phyloP scores from a whole-genome alignment of 176 grass and related monocot species.

The Eleusine indica region DNA sequence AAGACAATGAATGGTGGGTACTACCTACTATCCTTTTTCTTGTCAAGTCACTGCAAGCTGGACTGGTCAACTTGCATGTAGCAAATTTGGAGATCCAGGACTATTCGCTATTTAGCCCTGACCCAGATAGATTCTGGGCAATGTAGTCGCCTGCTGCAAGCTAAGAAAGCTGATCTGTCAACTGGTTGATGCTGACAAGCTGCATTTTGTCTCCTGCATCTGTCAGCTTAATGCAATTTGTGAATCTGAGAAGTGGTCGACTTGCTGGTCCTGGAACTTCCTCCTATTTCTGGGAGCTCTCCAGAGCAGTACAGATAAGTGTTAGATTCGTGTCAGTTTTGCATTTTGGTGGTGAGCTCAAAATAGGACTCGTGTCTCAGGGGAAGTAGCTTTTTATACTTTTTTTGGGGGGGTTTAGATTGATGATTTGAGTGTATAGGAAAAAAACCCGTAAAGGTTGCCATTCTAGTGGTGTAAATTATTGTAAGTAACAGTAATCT shows the following conservation, averaged over 20 bases:
- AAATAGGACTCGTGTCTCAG: constrained; percentile 5
- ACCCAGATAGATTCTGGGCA: constrained; percentile 93
- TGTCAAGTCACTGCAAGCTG: constrained; percentile 72
- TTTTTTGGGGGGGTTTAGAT: background rate
- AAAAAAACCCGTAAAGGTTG: background rate
- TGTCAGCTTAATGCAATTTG: background rate
- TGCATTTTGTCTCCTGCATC: constrained; percentile 24
- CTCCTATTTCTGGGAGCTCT: constrained; percentile 38
- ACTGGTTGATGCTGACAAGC: background rate
- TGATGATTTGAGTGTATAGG: constrained; percentile 40
- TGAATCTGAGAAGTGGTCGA: background rate
- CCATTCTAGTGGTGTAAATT: constrained; percentile 35
- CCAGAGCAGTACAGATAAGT: constrained; percentile 22
- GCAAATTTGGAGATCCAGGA: constrained; percentile 93
- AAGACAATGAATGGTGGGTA: constrained; percentile 87
- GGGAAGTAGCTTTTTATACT: constrained; percentile 8
- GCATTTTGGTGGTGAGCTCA: background rate
- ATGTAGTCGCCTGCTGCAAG: constrained; percentile 41
- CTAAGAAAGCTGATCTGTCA: constrained; percentile 6
- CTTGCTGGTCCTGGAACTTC: constrained; percentile 25
- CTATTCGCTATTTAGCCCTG: constrained; percentile 65
- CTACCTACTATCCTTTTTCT: constrained; percentile 66
- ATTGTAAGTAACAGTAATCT: constrained; percentile 49
- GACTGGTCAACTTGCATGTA: constrained; percentile 80
- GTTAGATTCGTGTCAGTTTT: constrained; percentile 13